Evolutionary conservation across 2,329 filamentous ascomycete genomes (phyloP), one percentile per base, ranked within the genome.

Genomic region (Fusarium tanahbumbuense): DNA sequence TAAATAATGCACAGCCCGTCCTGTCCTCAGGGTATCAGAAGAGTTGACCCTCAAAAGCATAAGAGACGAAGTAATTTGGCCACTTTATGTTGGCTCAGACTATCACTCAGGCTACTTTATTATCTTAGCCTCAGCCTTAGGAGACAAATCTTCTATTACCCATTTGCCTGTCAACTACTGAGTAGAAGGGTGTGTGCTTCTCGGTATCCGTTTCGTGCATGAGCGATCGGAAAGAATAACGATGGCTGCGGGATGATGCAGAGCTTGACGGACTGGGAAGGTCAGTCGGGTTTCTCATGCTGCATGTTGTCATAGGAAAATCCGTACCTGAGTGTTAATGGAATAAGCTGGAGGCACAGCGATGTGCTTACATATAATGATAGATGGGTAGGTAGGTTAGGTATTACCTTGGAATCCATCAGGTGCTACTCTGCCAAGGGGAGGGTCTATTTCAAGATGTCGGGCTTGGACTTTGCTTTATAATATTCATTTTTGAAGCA

Each of bases 131-230:
- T 12, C 11, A 37, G 34, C 34, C 6, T 37, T 37, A 11, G 18
- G 6, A 37, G 18, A 37, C 18, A n/a, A n/a, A 11, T 2, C 18
- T 12, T n/a, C 6, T n/a, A 18, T 37, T n/a, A 12, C 18, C 18
- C 18, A n/a, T n/a, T 6, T 37, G 6, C 9, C 34, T 37, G 34
- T n/a, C 34, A 37, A n/a, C 34, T 37, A 47, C 37, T 44, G 22
- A 30, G 8, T 25, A 53, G 46, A 23, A 74, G 74, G 59, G 45
- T 37, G 4, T 25, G 23, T 47, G 9, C 28, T 37, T 22, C 40
- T 30, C 37, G 18, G 30, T 42, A 25, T 41, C 25, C n/a, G 7
- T 68, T 52, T 30, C 37, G 23, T 42, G 37, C 42, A 64, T 55
- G 16, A 30, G 27, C 23, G 23, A 60, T 63, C 40, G 45, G 40